Percentiles rank a stretch among this genome's conserved stretches.
These are phyloP conservation scores for Citrus reticulata DNA, from an alignment of 345 rosid genomes.

Conservation along the genomic window DNA sequence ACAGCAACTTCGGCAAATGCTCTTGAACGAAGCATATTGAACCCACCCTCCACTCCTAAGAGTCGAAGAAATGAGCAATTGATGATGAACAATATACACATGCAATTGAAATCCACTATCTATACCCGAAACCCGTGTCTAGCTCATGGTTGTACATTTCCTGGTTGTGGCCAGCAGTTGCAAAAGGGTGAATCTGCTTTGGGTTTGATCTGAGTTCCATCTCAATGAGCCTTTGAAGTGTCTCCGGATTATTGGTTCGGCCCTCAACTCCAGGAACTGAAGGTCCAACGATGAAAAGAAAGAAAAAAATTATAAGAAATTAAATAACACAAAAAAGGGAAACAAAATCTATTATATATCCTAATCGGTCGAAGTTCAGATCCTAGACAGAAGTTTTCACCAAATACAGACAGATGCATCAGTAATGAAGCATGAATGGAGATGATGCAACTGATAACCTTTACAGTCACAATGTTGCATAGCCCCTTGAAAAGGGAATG, in stretches of 20 bases:
- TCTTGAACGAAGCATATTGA: constrained; percentile 6
- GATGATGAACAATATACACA: constrained; percentile 18
- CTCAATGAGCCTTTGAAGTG: constrained; percentile 70
- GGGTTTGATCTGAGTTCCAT: constrained; percentile 69
- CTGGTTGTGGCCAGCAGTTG: constrained; percentile 44
- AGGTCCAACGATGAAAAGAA: not conserved
- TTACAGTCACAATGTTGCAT: not conserved
- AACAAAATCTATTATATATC: not conserved
- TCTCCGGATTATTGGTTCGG: constrained; percentile 57
- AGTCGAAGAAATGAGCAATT: constrained; percentile 17
- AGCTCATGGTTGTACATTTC: constrained; percentile 66
- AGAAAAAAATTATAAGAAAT: not conserved
- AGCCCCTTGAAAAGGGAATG: not conserved
- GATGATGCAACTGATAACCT: not conserved
- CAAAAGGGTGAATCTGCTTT: constrained; percentile 47
- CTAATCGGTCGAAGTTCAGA: not conserved
- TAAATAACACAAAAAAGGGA: not conserved
- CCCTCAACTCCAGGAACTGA: constrained; percentile 49
- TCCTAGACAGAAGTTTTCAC: not conserved
- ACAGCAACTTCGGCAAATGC: constrained; percentile 11
- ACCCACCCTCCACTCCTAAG: not conserved
- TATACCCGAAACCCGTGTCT: constrained; percentile 66
- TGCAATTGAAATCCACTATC: constrained; percentile 31
- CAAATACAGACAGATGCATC: not conserved
- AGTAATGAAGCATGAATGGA: not conserved